These are phyloP conservation scores for Rubia tinctorum DNA, from an alignment of 305 asterid species.

Conservation along the genomic window DNA sequence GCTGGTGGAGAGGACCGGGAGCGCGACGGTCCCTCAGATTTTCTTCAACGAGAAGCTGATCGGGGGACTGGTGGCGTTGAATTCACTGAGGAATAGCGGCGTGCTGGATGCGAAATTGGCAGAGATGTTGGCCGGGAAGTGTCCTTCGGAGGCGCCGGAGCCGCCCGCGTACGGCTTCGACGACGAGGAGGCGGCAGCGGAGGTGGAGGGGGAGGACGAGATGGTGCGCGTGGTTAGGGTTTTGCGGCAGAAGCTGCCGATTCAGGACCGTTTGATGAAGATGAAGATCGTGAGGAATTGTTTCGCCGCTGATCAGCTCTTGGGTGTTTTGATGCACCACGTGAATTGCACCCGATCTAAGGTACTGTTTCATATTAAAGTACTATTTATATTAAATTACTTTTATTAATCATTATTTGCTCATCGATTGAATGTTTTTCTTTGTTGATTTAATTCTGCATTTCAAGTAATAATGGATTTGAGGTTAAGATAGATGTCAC, in stretches of 20 bases:
- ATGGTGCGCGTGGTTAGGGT: slow-evolving; percentile 59
- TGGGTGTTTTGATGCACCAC: slow-evolving; percentile 70
- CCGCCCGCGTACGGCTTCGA: slow-evolving; percentile 82
- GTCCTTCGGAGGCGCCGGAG: slow-evolving; percentile 83
- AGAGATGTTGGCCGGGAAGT: slow-evolving; percentile 65
- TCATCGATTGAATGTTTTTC: too few relatives aligned
- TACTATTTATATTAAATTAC: too few relatives aligned
- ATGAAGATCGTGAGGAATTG: slow-evolving; percentile 84
- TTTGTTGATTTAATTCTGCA: too few relatives aligned
- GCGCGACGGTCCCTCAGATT: slow-evolving; percentile 66
- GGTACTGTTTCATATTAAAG: slow-evolving; percentile 32
- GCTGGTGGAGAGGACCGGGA: slow-evolving; percentile 57
- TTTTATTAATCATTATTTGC: too few relatives aligned
- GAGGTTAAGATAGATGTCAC: too few relatives aligned
- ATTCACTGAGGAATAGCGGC: slow-evolving; percentile 80
- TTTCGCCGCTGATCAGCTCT: slow-evolving; percentile 78
- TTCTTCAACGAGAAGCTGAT: slow-evolving; percentile 77
- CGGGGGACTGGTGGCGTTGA: slow-evolving; percentile 83
- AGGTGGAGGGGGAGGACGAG: slow-evolving; percentile 48
- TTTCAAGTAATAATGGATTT: too few relatives aligned
- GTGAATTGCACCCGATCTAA: slow-evolving; percentile 69
- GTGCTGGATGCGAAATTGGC: slow-evolving; percentile 64
- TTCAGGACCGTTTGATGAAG: slow-evolving; percentile 79
- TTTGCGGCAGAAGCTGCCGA: slow-evolving; percentile 68
- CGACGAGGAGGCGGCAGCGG: slow-evolving; percentile 50